Evolutionary conservation across 345 rosid species (phyloP), one percentile per base, ranked within the genome.

Genomic region (Rhizophora apiculata): DNA sequence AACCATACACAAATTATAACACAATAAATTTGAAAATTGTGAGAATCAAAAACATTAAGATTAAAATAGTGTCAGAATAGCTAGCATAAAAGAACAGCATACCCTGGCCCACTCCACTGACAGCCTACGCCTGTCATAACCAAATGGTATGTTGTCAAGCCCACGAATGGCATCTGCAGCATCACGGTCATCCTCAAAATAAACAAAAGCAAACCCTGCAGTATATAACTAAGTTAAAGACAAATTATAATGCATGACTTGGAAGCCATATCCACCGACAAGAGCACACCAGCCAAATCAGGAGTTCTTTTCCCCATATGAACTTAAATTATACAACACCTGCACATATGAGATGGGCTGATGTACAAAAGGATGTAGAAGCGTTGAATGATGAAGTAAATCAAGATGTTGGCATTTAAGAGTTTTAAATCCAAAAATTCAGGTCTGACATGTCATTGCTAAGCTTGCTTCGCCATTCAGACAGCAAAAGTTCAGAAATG

Each of bases 51-150:
- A 55, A 24, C 8, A 34, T 34, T 7, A 10, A 22, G 22, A 55
- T 6, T 11, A 4, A 55, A 21, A 55, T 22, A 7, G 24, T 22
- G 16, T 5, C 30, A 22, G 49, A 43, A 43, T 43, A 43, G 49
- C 49, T 13, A 49, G 61, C 31, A 65, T 49, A 57, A 21, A 62
- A 69, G 20, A 66, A 69, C 1, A 56, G 61, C 75, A 39, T 62
- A 90, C 93, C 89, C 84, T 88, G 6, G 98, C 96, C 96, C 95
- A 90, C 81, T 93, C 95, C 58, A 88, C 95, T 0, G 95, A 90
- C 60, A 92, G 73, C 74, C 76, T 81, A 36, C 93, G 91, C 62
- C 78, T 80, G 66, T 88, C 89, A 79, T 92, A 87, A 43, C 98
- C 98, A 76, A 88, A 92, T 30, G 91, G 85, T 6, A 46, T 21